Evolutionary conservation across 495 filamentous ascomycete genomes (phyloP), one percentile per base, ranked within the genome.

Genomic region (Penicillium chermesinum): DNA sequence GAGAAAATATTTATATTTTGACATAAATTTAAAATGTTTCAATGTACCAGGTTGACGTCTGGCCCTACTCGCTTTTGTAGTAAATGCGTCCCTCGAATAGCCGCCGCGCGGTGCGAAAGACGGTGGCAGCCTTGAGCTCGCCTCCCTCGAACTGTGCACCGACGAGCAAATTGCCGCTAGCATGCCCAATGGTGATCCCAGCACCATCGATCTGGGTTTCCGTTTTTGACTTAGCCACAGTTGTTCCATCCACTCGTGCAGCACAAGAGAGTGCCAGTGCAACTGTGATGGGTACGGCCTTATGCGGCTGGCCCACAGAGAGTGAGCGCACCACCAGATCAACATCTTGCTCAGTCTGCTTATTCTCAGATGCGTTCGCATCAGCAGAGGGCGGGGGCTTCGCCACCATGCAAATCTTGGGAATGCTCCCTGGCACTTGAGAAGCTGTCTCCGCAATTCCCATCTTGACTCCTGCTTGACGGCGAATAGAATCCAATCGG

Each of bases 391-490:
- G 51, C 2, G 17, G 38, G 22, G 75, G 66, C 3, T 61, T 44
- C 17, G 79, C 79, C 0, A 88, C 70, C 7, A 88, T 49, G 3
- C 80, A 75, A 14, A 89, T 79, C 68, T 87, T 88, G 0, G 85
- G 85, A 2, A 86, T 71, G 49, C 78, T 81, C 36, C 78, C 70
- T 0, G 77, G 76, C 3, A 78, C 72, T 6, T 64, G 66, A 21
- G 71, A 68, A 1, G 44, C 40, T 3, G 49, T 54, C 18, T 62
- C 52, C 9, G 73, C 69, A 1, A 90, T 53, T 1, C 84, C 83
- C 84, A 90, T 89, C 49, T 58, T 66, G 3, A 72, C 70, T 0
- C 81, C 82, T 2, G 78, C 85, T 36, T 76, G 70, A 13, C 70
- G 71, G 8, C 85, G 70, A 41, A 89, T 85, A 0, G 67, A 55